A percentile compares a stretch with the other conserved stretches of the same genome.
These are phyloP conservation scores for Boechera divaricarpa DNA, from an alignment of 345 rosid species.

Conservation along the genomic window DNA sequence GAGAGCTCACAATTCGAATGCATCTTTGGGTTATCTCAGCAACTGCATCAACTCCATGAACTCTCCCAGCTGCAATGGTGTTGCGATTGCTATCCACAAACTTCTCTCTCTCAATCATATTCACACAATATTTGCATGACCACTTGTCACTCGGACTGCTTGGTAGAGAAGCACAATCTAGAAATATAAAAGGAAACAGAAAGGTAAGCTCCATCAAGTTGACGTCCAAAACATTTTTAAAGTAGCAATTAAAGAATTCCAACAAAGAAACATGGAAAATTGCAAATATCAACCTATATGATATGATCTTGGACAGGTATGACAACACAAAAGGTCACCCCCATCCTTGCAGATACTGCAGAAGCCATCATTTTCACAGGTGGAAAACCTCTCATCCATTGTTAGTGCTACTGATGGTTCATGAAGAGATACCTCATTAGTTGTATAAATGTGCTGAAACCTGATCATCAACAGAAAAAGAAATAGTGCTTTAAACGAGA, in stretches of 20 bases:
- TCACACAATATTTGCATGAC: constrained; percentile 81
- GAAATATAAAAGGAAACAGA: constrained; percentile 3
- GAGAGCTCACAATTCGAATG: constrained; percentile 78
- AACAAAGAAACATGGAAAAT: constrained; percentile 19
- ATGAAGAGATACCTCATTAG: constrained; percentile 99
- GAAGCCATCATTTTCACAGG: constrained; percentile 78
- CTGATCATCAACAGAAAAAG: constrained; percentile 49
- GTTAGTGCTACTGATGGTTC: constrained; percentile 74
- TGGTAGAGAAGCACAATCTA: constrained; percentile 51
- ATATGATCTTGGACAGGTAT: constrained; percentile 94
- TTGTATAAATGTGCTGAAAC: constrained; percentile 87
- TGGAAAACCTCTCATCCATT: constrained; percentile 59
- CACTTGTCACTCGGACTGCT: constrained; percentile 69
- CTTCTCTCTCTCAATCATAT: constrained; percentile 65
- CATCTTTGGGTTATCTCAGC: constrained; percentile 82
- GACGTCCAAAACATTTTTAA: constrained; percentile 9
- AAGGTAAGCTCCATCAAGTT: constrained; percentile 12
- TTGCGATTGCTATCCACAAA: constrained; percentile 72
- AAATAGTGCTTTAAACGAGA: not conserved
- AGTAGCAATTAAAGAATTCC: constrained; percentile 10
- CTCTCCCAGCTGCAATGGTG: constrained; percentile 91
- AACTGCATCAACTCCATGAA: constrained; percentile 88
- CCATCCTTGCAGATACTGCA: constrained; percentile 87
- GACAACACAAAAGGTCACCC: constrained; percentile 89
- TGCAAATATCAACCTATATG: constrained; percentile 63